Evolutionary conservation across 352 stramenopile genomes (phyloP).

Genomic region (Pythium insidiosum): DNA sequence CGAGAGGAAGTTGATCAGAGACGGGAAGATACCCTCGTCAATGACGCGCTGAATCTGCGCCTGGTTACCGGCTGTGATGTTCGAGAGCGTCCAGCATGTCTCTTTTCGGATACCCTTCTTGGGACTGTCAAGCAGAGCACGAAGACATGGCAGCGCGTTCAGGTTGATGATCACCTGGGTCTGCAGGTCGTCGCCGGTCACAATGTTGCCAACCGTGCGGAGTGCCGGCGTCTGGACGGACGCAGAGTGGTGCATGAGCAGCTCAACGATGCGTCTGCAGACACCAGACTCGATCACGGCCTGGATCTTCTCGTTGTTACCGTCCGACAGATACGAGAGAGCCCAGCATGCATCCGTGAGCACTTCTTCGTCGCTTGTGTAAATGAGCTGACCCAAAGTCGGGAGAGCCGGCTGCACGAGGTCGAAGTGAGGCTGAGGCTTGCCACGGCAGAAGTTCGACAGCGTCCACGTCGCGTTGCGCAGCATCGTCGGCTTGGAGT

Average conservation of each 20-base stretch:
- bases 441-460: constrained; percentile 97
- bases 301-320: constrained; percentile 99
- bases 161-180: constrained; percentile 99
- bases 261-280: constrained; percentile 94
- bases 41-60: constrained; percentile 99
- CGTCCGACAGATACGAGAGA: constrained; percentile 97
- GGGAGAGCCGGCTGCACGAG: constrained; percentile 91
- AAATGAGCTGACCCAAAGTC: constrained; percentile 96
- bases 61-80: constrained; percentile 98
- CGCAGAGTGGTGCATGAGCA: constrained; percentile 81
- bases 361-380: constrained; percentile 97
- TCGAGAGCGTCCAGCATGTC: constrained; percentile 99
- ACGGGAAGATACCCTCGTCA: constrained; percentile 95
- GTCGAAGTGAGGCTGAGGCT: constrained; percentile 64
- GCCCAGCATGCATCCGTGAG: constrained; percentile 99
- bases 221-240: constrained; percentile 80
- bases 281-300: constrained; percentile 97
- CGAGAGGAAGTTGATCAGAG: constrained; percentile 95
- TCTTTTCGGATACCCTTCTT: constrained; percentile 99
- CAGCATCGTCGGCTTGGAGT: constrained; percentile 96
- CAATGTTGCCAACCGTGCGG: constrained; percentile 96
- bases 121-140: constrained; percentile 89
- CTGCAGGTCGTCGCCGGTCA: constrained; percentile 98
- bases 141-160: constrained; percentile 94
- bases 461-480: constrained; percentile 99